Evolutionary conservation across 495 filamentous ascomycete genomes (phyloP), one percentile per base, ranked within the genome.

Genomic region (Pseudotulostoma volvatum): DNA sequence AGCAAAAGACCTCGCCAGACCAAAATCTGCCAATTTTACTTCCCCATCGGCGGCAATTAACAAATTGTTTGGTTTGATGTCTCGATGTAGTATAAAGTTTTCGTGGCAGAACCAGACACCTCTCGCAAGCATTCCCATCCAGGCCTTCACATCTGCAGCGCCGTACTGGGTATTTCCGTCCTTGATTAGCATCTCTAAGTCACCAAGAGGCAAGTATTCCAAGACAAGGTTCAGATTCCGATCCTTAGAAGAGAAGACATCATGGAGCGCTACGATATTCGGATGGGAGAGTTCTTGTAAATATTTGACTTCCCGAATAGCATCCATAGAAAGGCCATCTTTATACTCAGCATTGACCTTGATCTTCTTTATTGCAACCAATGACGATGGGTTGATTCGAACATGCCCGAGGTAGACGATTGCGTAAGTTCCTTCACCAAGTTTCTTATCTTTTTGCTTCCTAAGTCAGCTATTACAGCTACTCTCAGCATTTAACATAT

Each of bases 51-150:
- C 78, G 9, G 86, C 85, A 44, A 96, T 90, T 34, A 99, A 71
- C 51, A 96, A 63, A 59, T 99, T 96, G 71, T 96, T 96, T 21
- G 90, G 88, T 56, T 99, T 99, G 66, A 99, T 96, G 65, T 99
- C 92, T 44, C 90, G 81, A 61, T 99, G 92, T 32, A 99, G 65
- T 2, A 99, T 73, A 45, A 77, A 85, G 55, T 90, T 92, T 54
- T 83, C 82, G 58, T 99, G 92, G 61, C 92, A 96, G 64, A 88
- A 96, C 80, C 82, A 93, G 14, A 95, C 77, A 8, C 84, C 92
- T 36, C 88, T 73, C n/a, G 69, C 66, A 9, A 95, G 73, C 92
- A 95, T 95, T 23, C 79, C 84, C 79, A 94, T 92, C 92, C 92
- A 99, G 17, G 87, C 81, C 52, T 99, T 99, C 50, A 99, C 79